Evolutionary conservation across 257 asterid genomes (phyloP).

Genomic region (Solanum bulbocastanum): DNA sequence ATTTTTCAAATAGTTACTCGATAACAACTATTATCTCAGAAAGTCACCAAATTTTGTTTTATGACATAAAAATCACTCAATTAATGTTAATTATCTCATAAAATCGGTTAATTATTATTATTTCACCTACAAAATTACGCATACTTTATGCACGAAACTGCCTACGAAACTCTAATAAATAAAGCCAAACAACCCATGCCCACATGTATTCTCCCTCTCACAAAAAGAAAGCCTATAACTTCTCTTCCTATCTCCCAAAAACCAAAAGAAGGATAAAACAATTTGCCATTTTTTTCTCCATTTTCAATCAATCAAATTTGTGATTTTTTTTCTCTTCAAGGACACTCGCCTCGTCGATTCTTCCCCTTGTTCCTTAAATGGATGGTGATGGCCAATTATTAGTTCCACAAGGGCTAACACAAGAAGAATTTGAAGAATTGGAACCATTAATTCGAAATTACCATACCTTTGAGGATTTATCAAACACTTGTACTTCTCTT

Average conservation of each 20-base stretch:
- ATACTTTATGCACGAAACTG: not conserved
- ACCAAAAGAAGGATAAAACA: not conserved
- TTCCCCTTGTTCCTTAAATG: not conserved
- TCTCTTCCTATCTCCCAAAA: not conserved
- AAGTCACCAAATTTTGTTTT: rapidly evolving
- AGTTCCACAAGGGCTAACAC: conserved; percentile 38
- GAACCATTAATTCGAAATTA: conserved; percentile 34
- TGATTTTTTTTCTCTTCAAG: not conserved
- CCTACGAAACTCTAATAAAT: not conserved
- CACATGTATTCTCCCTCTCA: not conserved
- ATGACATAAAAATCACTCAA: not conserved
- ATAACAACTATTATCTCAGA: not conserved
- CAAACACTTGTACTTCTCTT: conserved; percentile 67
- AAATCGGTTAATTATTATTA: not conserved
- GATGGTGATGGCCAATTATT: conserved; percentile 17
- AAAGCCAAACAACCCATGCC: not conserved
- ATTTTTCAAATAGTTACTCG: not conserved
- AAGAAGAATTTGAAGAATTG: conserved; percentile 44
- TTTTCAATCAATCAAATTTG: not conserved
- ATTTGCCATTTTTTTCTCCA: not conserved
- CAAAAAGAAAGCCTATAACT: not conserved
- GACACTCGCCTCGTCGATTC: not conserved
- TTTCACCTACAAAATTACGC: not conserved
- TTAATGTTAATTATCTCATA: not conserved
- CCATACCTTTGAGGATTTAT: conserved; percentile 55